Conservation (phyloP, 768 basidiomycete genomes). For the Boletus tylopilopsis region DNA sequence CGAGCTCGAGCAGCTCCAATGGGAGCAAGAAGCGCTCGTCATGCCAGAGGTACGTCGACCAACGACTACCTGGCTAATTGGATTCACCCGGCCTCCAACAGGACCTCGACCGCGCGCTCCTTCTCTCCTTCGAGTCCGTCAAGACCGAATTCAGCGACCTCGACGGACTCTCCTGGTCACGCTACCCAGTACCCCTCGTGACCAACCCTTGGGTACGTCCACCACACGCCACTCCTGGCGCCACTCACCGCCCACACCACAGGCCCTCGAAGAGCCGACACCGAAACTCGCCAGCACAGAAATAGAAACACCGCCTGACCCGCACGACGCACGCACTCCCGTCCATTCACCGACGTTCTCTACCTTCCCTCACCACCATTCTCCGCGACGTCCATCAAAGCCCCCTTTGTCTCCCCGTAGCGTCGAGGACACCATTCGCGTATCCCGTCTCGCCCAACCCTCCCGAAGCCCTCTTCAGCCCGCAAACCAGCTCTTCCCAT, state of each 20-base stretch:
- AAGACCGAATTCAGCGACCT: constrained; percentile 62
- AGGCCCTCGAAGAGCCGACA: constrained; percentile 29
- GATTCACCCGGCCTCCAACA: constrained; percentile 17
- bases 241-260: not conserved
- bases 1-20: constrained; percentile 49
- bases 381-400: constrained; percentile 1
- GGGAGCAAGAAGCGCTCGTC: constrained; percentile 53
- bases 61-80: not conserved
- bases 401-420: constrained; percentile 32
- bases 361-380: not conserved
- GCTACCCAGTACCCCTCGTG: constrained; percentile 30
- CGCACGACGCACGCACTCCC: constrained; percentile 3
- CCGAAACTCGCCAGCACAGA: constrained; percentile 23
- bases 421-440: constrained; percentile 41
- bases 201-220: constrained; percentile 26
- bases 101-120: constrained; percentile 31
- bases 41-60: constrained; percentile 57
- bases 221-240: not conserved
- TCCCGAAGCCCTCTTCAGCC: constrained; percentile 25
- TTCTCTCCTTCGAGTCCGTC: constrained; percentile 47
- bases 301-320: constrained; percentile 10
- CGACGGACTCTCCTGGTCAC: constrained; percentile 53
- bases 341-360: constrained; percentile 7
- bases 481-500: constrained; percentile 23
- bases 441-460: constrained; percentile 20